Percentiles rank a stretch among this genome's conserved stretches.
Conservation (phyloP, 345 rosid species). For the Aurinia saxatilis region DNA sequence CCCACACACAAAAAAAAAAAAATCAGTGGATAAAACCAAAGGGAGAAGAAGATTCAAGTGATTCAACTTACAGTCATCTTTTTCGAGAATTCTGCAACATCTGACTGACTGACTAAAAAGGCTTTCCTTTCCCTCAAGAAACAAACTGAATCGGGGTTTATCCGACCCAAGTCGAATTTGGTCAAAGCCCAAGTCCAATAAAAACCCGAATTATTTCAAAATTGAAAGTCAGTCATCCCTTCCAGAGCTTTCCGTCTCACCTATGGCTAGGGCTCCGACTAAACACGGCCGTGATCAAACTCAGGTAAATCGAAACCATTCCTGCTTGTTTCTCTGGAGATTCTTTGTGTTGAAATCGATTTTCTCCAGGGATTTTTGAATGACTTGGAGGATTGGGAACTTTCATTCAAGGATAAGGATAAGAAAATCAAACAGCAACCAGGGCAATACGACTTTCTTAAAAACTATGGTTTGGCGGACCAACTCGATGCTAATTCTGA, state of each 20-base stretch:
- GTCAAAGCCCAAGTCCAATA: background rate
- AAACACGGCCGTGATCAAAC: constrained; percentile 68
- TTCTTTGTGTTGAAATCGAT: no score
- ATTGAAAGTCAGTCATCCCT: background rate
- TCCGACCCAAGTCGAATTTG: background rate
- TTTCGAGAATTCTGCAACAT: constrained; percentile 12
- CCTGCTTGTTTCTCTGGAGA: no score
- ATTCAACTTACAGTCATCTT: constrained; percentile 31
- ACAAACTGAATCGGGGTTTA: constrained; percentile 3
- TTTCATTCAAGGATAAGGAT: constrained; percentile 51
- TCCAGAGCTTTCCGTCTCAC: constrained; percentile 25
- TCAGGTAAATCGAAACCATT: constrained; percentile 28
- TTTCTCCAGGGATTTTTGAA: constrained; percentile 75
- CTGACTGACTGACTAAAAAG: constrained; percentile 3
- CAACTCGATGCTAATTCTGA: constrained; percentile 67
- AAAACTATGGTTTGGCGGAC: constrained; percentile 36
- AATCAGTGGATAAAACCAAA: background rate
- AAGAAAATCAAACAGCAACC: constrained; percentile 50
- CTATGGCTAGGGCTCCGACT: constrained; percentile 31
- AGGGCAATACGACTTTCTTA: constrained; percentile 36
- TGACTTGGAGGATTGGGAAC: constrained; percentile 97
- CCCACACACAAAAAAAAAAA: background rate
- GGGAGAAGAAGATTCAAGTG: background rate
- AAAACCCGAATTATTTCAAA: constrained; percentile 10
- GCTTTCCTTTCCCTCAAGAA: constrained; percentile 36